Evolutionary conservation across 345 rosid species (phyloP).

Genomic region (Eucalyptus leucophloia): DNA sequence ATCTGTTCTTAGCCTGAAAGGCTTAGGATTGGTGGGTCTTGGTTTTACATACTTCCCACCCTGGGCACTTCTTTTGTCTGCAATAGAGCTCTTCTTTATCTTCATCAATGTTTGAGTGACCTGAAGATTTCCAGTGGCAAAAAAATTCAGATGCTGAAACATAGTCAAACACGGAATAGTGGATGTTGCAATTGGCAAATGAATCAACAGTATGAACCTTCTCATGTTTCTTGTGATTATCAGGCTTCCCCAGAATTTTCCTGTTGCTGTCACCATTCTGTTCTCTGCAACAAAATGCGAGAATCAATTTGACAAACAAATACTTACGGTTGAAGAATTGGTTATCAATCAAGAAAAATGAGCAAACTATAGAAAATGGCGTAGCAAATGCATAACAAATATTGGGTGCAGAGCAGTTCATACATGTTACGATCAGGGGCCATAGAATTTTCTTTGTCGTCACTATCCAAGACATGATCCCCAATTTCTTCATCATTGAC

Average conservation of each 20-base stretch:
- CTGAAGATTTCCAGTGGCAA: conserved; percentile 17
- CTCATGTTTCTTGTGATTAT: conserved; percentile 9
- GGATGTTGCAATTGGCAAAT: not conserved
- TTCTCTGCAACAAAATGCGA: not conserved
- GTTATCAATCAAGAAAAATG: not conserved
- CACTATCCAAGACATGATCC: not conserved
- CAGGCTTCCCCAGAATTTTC: conserved; percentile 25
- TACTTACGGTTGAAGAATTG: not conserved
- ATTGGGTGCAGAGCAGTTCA: not conserved
- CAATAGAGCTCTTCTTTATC: conserved; percentile 19
- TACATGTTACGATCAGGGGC: conserved; percentile 2
- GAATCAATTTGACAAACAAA: not conserved
- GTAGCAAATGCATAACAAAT: not conserved
- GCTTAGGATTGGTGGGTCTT: conserved; percentile 85
- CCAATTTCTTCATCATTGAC: not conserved
- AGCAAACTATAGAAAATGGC: not conserved
- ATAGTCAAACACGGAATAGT: not conserved
- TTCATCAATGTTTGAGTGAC: conserved; percentile 12
- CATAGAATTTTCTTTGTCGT: conserved; percentile 4
- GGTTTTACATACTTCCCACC: conserved; percentile 46
- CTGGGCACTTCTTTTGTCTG: conserved; percentile 5
- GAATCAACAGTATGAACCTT: conserved; percentile 16
- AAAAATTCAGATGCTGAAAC: not conserved
- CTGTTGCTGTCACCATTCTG: not conserved
- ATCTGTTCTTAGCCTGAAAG: conserved; percentile 90